Evolutionary conservation across 352 stramenopile species (phyloP).

Genomic region (Phytophthora capsici): DNA sequence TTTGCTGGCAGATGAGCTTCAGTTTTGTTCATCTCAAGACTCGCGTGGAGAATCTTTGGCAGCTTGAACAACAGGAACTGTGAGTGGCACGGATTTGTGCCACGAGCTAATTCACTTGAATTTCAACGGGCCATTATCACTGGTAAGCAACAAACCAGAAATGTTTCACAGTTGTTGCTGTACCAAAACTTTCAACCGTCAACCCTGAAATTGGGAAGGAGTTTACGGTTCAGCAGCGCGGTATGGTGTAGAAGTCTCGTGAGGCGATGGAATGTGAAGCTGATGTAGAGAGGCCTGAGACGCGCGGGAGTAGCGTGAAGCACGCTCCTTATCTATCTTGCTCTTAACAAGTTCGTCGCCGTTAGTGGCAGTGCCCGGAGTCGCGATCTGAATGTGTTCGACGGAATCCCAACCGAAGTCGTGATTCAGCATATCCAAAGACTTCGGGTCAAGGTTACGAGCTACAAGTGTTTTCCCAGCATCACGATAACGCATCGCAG

Average conservation of each 20-base stretch:
- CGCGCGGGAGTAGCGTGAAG: constrained; percentile 24
- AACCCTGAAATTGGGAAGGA: constrained; percentile 6
- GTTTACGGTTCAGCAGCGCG: constrained; percentile 25
- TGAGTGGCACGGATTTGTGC: neutral
- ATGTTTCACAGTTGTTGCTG: neutral
- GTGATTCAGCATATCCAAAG: constrained; percentile 59
- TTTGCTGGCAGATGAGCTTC: neutral
- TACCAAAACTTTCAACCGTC: constrained; percentile 7
- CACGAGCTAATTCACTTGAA: neutral
- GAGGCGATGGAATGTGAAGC: constrained; percentile 35
- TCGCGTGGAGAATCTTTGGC: neutral
- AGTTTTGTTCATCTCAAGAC: neutral
- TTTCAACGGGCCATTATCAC: neutral
- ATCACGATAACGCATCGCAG: constrained; percentile 71
- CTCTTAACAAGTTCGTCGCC: constrained; percentile 30
- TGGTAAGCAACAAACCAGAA: neutral
- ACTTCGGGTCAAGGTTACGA: constrained; percentile 64
- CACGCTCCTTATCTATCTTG: constrained; percentile 33
- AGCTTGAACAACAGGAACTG: neutral
- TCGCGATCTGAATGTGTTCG: constrained; percentile 43
- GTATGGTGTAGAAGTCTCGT: constrained; percentile 29
- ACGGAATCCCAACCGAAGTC: constrained; percentile 61
- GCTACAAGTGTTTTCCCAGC: constrained; percentile 78
- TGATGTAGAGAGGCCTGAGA: constrained; percentile 38
- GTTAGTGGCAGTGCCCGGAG: constrained; percentile 14